Evolutionary conservation across 768 basidiomycete genomes (phyloP), one percentile per base, ranked within the genome.

Genomic region (Lepiota venenata): DNA sequence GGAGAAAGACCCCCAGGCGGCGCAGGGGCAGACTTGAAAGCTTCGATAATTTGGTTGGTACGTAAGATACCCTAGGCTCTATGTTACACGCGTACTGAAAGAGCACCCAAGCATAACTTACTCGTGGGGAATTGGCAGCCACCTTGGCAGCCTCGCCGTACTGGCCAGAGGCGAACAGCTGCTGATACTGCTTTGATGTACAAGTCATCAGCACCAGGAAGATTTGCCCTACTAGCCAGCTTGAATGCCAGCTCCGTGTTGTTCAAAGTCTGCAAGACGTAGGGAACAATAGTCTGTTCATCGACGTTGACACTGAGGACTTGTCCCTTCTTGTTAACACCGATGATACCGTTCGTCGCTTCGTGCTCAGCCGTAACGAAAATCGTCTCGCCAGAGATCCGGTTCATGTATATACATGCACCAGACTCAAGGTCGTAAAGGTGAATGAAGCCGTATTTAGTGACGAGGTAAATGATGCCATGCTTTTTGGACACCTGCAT

Each of bases 291-390:
- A 16, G 93, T 94, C 64, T 92, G 85, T 66, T 98, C 97, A 69
- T 99, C 97, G 59, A 98, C 88, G 60, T 88, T 93, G 59, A 99
- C 97, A 62, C 92, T 94, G 52, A 99, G 80, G 15, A 98, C 93
- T 71, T 99, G 97, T 29, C 97, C 97, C 74, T 98, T 98, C 81
- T 96, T 92, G 83, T 99, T 99, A 66, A 99, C 94, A 60, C 96
- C 96, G 59, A 99, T 93, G 70, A 99, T 97, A 75, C 97, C 97
- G 65, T 93, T 83, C 2, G 87, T 85, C 15, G 86, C 82, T 69
- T 98, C 95, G 65, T 98, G 93, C 64, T 98, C 95, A 32, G 96
- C 92, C 11, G 97, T 98, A 42, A 97, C 94, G 68, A 99, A 99
- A 68, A 99, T 98, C 32, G 97, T 98, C 76, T 99, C 97, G 32